Evolutionary conservation across 371 early-diverging fungal genomes (phyloP), one percentile per base, ranked within the genome.

Genomic region (Mycotypha africana): DNA sequence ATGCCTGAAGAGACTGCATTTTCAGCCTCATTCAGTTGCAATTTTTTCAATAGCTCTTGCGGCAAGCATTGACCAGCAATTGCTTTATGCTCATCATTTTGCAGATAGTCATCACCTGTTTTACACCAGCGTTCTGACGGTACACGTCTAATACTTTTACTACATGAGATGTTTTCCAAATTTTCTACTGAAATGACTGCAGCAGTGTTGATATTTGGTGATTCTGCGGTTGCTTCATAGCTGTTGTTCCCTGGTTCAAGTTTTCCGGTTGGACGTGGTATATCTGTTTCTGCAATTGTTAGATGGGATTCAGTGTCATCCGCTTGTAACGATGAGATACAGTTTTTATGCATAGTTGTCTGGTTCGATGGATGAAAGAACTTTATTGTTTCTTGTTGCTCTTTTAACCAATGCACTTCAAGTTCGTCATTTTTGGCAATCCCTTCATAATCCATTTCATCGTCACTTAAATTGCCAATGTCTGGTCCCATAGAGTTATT

Each of bases 41-140:
- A n/a, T n/a, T n/a, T n/a, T n/a, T n/a, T n/a, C n/a, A n/a, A n/a
- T n/a, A n/a, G n/a, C n/a, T n/a, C n/a, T n/a, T n/a, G n/a, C n/a
- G n/a, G n/a, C n/a, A n/a, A n/a, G n/a, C n/a, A n/a, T n/a, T n/a
- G n/a, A n/a, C n/a, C n/a, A n/a, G n/a, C n/a, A n/a, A n/a, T n/a
- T n/a, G n/a, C n/a, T n/a, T n/a, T n/a, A n/a, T n/a, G n/a, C n/a
- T n/a, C n/a, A n/a, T n/a, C n/a, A n/a, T n/a, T n/a, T n/a, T n/a
- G n/a, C n/a, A n/a, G n/a, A n/a, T n/a, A 19, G 2, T 38, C 31
- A 28, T 43, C 44, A 11, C 17, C 17, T 4, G 38, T 49, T 42
- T 51, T 53, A 32, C 67, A 71, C 71, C 71, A 71, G 24, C 52
- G 43, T 12, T 56, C 65, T 25, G 71, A 71, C 17, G 71, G 65